Conservation (phyloP, 441 rosid species). For the Corymbia citriodora region DNA sequence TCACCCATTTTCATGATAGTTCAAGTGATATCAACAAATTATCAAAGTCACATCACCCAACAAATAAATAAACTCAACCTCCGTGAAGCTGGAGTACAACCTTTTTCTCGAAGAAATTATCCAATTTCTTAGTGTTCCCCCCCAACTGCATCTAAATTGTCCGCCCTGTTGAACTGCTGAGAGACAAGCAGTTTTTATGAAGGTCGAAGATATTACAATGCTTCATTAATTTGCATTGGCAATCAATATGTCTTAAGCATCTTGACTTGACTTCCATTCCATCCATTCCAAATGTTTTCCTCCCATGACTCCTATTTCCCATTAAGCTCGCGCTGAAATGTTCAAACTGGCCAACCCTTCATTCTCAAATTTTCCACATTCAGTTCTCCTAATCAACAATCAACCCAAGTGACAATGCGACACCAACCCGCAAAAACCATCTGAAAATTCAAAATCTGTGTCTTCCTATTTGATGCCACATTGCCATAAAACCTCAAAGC, state of each 20-base stretch:
- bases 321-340: background rate
- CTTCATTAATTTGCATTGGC: background rate
- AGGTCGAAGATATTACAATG: background rate
- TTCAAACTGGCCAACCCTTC: background rate
- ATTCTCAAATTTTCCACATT: background rate
- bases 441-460: background rate
- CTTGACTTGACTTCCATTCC: background rate
- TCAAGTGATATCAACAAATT: background rate
- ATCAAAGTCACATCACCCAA: background rate
- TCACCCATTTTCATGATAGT: background rate
- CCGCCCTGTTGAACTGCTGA: rapidly evolving
- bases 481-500: background rate
- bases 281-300: background rate
- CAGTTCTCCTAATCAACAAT: background rate
- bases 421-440: background rate
- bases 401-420: background rate
- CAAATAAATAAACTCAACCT: background rate
- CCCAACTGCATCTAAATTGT: background rate
- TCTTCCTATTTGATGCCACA: background rate
- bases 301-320: background rate
- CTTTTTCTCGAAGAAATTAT: background rate
- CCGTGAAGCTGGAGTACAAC: background rate
- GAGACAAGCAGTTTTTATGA: background rate
- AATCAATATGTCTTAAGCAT: background rate
- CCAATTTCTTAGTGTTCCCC: background rate